These are phyloP conservation scores for Fusarium virguliforme DNA, from an alignment of 2,329 filamentous ascomycete species.

Conservation along the genomic window DNA sequence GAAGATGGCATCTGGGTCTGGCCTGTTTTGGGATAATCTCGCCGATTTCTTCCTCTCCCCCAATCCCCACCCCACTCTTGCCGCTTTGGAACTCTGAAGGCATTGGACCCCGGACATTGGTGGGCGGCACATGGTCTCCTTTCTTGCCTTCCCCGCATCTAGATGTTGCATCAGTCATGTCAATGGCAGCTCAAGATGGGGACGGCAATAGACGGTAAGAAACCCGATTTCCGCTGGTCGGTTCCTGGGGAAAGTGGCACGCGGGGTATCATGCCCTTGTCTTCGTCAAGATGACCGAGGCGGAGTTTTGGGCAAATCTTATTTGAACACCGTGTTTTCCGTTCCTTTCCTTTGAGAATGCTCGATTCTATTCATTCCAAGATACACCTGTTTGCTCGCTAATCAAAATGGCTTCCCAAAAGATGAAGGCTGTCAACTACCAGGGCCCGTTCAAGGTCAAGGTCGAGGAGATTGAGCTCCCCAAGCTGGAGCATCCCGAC, in stretches of 20 bases:
- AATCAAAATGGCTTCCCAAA: constrained; percentile 44
- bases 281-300: background rate
- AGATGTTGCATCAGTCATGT: background rate
- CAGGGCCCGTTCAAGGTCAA: constrained; percentile 74
- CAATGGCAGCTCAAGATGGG: background rate
- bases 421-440: constrained; percentile 77
- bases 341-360: background rate
- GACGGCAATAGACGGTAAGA: constrained; percentile 14
- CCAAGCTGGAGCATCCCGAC: constrained; percentile 75
- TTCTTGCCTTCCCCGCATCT: constrained; percentile 9
- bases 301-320: background rate
- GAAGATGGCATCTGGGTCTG: background rate
- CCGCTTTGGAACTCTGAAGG: background rate
- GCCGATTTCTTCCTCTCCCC: constrained; percentile 15
- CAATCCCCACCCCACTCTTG: constrained; percentile 6
- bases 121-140: background rate
- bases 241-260: constrained; percentile 10
- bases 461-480: constrained; percentile 72
- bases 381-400: background rate
- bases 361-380: background rate
- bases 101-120: constrained; percentile 1
- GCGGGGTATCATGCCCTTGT: constrained; percentile 15
- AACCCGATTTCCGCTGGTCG: background rate
- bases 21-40: constrained; percentile 18
- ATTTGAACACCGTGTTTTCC: background rate